Evolutionary conservation across 305 asterid species (phyloP).

Genomic region (Fraxinus sp.): DNA sequence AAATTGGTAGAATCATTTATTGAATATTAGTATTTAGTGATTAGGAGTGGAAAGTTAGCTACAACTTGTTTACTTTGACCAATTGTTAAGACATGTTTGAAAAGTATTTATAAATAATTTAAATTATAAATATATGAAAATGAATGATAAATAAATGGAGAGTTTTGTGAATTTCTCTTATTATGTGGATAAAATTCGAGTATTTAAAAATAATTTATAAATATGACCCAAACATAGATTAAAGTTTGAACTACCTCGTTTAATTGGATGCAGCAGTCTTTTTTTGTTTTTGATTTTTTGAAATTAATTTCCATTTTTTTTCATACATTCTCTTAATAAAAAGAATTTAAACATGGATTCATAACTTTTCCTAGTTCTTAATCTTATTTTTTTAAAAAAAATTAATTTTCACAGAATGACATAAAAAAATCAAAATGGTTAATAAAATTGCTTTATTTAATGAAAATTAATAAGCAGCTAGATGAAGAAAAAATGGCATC

Average conservation of each 20-base stretch:
- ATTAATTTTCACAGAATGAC: neutral
- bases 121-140: too few relatives aligned
- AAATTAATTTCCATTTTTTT: neutral
- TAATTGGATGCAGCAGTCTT: neutral
- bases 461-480: neutral
- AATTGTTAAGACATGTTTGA: neutral
- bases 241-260: neutral
- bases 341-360: too few relatives aligned
- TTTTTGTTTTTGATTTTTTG: too few relatives aligned
- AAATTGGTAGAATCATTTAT: neutral
- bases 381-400: too few relatives aligned
- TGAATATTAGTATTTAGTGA: neutral
- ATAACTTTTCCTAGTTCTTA: neutral
- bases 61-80: neutral
- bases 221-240: neutral
- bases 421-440: neutral
- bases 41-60: neutral
- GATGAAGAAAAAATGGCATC: neutral
- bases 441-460: neutral
- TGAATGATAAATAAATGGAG: too few relatives aligned
- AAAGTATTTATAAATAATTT: too few relatives aligned
- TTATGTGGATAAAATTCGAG: too few relatives aligned
- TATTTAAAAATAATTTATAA: too few relatives aligned
- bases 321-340: neutral
- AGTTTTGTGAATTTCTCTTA: too few relatives aligned